A percentile compares a stretch with the other conserved stretches of the same genome.
Conservation (phyloP, 129 eudicot genomes). For the Rutidosis leptorrhynchoides region DNA sequence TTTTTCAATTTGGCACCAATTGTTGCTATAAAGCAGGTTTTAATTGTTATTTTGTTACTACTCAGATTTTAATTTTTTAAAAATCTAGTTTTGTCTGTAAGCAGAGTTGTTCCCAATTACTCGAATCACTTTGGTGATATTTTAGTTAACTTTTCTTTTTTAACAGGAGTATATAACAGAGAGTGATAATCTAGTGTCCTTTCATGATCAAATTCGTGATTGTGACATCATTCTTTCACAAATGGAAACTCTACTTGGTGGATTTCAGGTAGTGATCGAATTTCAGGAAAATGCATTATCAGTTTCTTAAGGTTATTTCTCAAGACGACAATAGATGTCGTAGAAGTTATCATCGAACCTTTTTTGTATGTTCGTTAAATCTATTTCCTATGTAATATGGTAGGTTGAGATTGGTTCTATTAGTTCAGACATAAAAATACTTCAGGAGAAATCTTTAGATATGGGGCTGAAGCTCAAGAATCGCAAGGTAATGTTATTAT, state of each 20-base stretch:
- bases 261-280: conserved; percentile 74
- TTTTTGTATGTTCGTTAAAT: conserved; percentile 8
- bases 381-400: conserved; percentile 14
- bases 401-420: conserved; percentile 96
- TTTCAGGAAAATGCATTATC: neutral
- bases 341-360: conserved; percentile 2
- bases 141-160: conserved; percentile 15
- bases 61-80: neutral
- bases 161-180: conserved; percentile 92
- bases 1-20: conserved; percentile 1
- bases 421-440: conserved; percentile 93
- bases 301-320: conserved; percentile 4
- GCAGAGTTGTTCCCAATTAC: neutral
- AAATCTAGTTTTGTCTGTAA: neutral
- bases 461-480: conserved; percentile 98
- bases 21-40: conserved; percentile 7
- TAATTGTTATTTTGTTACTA: neutral
- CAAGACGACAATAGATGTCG: neutral
- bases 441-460: conserved; percentile 96
- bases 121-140: neutral
- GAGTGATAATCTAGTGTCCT: conserved; percentile 94
- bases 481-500: conserved; percentile 67
- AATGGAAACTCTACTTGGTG: conserved; percentile 91
- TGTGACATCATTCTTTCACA: conserved; percentile 89
- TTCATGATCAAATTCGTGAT: conserved; percentile 96